Evolutionary conservation across 495 filamentous ascomycete genomes (phyloP).

Genomic region (Rhizodiscina lignyota): DNA sequence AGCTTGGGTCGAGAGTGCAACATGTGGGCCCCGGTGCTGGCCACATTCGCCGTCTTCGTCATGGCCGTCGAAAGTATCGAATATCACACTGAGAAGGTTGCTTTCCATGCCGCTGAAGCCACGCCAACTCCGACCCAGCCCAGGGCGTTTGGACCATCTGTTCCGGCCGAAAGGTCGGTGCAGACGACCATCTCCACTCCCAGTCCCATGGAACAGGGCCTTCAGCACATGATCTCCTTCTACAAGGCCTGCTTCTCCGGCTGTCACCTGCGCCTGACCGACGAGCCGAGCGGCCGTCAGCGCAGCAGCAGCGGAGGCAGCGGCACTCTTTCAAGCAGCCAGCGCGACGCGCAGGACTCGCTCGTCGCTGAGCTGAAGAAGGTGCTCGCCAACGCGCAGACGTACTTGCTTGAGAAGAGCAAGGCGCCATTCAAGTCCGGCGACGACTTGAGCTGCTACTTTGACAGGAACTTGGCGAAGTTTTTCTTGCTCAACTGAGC

Average conservation of each 20-base stretch:
- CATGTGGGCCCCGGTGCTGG: slow-evolving; percentile 10
- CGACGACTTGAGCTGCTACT: slow-evolving; percentile 11
- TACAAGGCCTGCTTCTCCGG: slow-evolving; percentile 11
- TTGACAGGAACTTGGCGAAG: slow-evolving; percentile 12
- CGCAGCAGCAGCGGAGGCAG: background rate
- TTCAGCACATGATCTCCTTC: too few relatives aligned
- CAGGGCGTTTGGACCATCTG: too few relatives aligned
- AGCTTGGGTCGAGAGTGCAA: slow-evolving; percentile 8
- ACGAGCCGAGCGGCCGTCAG: background rate
- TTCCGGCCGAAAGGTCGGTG: too few relatives aligned
- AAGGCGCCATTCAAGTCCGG: slow-evolving; percentile 3
- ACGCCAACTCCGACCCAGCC: too few relatives aligned
- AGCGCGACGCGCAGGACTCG: slow-evolving; percentile 3
- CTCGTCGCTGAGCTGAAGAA: slow-evolving; percentile 10
- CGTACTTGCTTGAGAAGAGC: slow-evolving; percentile 7
- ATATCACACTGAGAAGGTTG: slow-evolving; percentile 13
- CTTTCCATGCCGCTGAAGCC: slow-evolving; percentile 9
- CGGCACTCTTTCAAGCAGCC: background rate
- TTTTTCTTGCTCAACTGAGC: too few relatives aligned
- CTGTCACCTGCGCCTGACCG: slow-evolving; percentile 8
- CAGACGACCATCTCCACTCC: too few relatives aligned
- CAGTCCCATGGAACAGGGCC: too few relatives aligned
- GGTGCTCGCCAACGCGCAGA: slow-evolving; percentile 3
- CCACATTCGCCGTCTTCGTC: slow-evolving; percentile 8
- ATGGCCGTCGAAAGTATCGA: slow-evolving; percentile 15